phyloP scores from a whole-genome alignment of 2,329 filamentous ascomycete species.

The Pseudogymnoascus sp. region DNA sequence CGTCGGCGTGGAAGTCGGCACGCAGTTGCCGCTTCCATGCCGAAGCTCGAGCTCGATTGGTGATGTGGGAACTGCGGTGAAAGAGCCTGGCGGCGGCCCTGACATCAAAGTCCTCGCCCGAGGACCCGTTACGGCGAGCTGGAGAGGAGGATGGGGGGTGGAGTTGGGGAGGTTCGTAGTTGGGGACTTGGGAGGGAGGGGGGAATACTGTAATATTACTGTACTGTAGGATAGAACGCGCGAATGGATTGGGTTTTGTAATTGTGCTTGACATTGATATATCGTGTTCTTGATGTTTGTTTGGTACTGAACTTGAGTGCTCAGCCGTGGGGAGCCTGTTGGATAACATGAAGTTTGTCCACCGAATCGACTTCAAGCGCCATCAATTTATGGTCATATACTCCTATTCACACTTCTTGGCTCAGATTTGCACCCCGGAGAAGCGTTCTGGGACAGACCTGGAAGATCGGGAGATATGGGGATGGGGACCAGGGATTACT shows the following conservation, averaged over 20 bases:
- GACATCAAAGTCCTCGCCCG: background rate
- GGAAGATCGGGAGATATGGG: background rate
- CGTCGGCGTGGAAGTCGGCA: constrained; percentile 2
- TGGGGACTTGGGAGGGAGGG: background rate
- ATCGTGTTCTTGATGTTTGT: background rate
- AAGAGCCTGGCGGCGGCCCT: constrained; percentile 1
- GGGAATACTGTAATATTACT: background rate
- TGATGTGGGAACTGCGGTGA: background rate
- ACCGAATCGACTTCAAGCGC: background rate
- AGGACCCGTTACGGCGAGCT: background rate
- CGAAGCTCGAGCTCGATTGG: background rate
- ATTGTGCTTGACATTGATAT: background rate
- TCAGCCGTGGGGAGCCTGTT: background rate
- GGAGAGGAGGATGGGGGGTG: background rate
- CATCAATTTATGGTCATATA: background rate
- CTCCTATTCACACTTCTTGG: background rate
- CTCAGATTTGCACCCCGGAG: background rate
- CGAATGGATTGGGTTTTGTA: background rate
- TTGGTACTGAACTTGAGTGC: background rate
- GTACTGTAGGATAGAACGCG: background rate
- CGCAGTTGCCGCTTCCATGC: background rate
- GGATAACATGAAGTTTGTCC: background rate
- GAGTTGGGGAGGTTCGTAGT: background rate
- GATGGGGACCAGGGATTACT: background rate
- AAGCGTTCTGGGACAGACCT: background rate